Evolutionary conservation across 2,329 filamentous ascomycete species (phyloP).

Genomic region (Bisporella sp.): DNA sequence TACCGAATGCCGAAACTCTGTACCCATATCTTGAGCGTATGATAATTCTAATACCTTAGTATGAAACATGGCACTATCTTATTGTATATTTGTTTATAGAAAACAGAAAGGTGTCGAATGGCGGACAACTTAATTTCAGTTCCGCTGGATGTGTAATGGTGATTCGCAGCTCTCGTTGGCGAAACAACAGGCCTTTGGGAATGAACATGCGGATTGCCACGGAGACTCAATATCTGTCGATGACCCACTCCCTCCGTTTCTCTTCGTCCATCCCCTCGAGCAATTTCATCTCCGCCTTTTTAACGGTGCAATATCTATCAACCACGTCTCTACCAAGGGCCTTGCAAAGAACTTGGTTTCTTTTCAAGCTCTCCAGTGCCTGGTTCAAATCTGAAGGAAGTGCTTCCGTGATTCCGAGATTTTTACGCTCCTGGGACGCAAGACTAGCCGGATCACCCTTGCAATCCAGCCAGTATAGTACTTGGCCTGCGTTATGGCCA

Average conservation of each 20-base stretch:
- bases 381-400: conserved; percentile 48
- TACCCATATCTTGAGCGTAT: no score
- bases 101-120: no score
- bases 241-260: conserved; percentile 49
- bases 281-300: conserved; percentile 49
- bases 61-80: no score
- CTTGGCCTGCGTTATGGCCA: conserved; percentile 38
- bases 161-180: no score
- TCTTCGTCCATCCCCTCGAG: conserved; percentile 40
- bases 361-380: conserved; percentile 44
- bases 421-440: conserved; percentile 36
- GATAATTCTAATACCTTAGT: no score
- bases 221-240: conserved; percentile 52
- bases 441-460: conserved; percentile 45
- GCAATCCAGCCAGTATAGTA: conserved; percentile 47
- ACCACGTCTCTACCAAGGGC: conserved; percentile 45
- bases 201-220: background rate
- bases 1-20: no score
- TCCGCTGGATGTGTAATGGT: no score
- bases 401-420: conserved; percentile 45
- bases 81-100: no score
- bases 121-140: no score
- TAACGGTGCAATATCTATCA: conserved; percentile 49
- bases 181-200: no score
- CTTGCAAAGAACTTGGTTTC: conserved; percentile 38